Evolutionary conservation across 345 rosid species (phyloP).

Genomic region (Euphorbia pulcherrima): DNA sequence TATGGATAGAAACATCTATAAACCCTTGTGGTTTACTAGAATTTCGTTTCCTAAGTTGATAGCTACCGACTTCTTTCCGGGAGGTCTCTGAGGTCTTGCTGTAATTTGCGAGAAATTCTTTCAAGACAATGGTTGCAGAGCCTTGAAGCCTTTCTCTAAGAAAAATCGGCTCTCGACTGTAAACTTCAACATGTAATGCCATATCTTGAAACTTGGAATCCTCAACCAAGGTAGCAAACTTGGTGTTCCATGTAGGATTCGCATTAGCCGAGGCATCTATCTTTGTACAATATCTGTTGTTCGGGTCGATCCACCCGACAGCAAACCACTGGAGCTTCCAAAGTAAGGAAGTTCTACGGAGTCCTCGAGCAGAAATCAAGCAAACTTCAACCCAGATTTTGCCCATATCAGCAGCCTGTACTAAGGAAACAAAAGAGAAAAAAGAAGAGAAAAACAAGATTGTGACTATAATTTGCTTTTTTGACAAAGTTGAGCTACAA

Average conservation of each 20-base stretch:
- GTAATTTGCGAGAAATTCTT: constrained; percentile 56
- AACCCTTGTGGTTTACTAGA: constrained; percentile 72
- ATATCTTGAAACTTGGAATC: constrained; percentile 42
- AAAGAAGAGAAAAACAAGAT: background rate
- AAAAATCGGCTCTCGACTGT: constrained; percentile 83
- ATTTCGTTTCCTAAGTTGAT: constrained; percentile 64
- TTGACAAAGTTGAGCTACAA: constrained; percentile 16
- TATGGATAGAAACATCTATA: constrained; percentile 62
- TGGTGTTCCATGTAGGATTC: constrained; percentile 78
- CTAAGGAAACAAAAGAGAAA: too few relatives aligned
- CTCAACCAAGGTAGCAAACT: constrained; percentile 55
- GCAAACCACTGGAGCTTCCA: constrained; percentile 96
- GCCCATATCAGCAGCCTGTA: constrained; percentile 58
- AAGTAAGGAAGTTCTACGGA: constrained; percentile 50
- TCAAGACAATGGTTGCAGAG: constrained; percentile 58
- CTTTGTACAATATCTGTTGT: constrained; percentile 78
- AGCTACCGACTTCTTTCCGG: constrained; percentile 65
- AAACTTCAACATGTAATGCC: constrained; percentile 61
- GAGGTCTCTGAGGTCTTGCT: constrained; percentile 33
- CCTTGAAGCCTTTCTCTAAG: constrained; percentile 76
- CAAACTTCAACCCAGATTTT: constrained; percentile 65
- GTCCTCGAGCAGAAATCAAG: constrained; percentile 75
- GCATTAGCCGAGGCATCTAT: constrained; percentile 62
- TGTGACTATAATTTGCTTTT: background rate
- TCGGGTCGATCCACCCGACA: constrained; percentile 85